Base-by-base conservation (phyloP, 2,329 filamentous ascomycete species). In the Elsinoe ampelina region DNA sequence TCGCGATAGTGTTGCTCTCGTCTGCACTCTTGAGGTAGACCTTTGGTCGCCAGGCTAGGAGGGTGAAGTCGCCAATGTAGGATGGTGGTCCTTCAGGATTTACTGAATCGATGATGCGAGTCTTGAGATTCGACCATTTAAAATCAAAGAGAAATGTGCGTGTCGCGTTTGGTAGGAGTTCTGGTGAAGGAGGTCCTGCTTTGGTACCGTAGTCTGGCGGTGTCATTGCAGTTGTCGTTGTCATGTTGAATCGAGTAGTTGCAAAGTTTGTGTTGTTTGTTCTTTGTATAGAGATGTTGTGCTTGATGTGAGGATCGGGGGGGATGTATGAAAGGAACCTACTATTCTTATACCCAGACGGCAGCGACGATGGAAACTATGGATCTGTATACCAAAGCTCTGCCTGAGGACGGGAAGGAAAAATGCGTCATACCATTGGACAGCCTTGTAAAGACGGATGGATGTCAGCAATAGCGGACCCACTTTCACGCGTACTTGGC, bases 401-500 rank as follows among this genome's bases (percentile, higher is more conserved):
- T n/a, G 45, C 45, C 45, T 50, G 32, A 12, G 15, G 15, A 8
- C n/a, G 19, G 19, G 13, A 45, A 4, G 20, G 4, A 7, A 39
- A 39, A 39, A n/a, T 50, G 45, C 45, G 45, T 50, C 45, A 50
- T 35, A 30, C n/a, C 45, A 10, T n/a, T 19, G 26, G 45, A 34
- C 15, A 20, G 45, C 17, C 11, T 50, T 26, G 5, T 8, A 17
- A 19, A 15, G n/a, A 26, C 26, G 45, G 26, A n/a, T 50, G 45
- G 32, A 20, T 50, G 45, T 50, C 22, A 50, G 45, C 45, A 50
- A 11, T 39, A 5, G 17, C 17, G 30, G 45, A 50, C 30, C 45
- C 45, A 50, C 45, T 50, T 50, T 35, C 15, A 34, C 45, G 45
- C 45, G 45, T 50, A 50, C 45, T 50, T 50, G 26, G 45, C 45